Evolutionary conservation across 2,329 filamentous ascomycete species (phyloP).

Genomic region (Venturia oleaginea): DNA sequence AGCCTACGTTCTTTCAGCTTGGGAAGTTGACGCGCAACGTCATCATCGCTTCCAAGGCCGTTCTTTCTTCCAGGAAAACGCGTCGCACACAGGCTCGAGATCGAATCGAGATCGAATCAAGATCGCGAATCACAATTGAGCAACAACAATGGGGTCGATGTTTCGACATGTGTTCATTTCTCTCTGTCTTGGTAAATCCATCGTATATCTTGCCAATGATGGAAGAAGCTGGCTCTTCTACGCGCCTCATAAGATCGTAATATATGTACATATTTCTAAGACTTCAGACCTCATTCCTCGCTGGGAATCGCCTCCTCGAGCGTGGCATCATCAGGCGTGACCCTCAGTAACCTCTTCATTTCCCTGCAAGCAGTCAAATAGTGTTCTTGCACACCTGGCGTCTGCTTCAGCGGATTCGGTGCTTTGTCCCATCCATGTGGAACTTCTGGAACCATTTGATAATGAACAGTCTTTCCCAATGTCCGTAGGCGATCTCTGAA

Average conservation of each 20-base stretch:
- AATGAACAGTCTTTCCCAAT: slow-evolving; percentile 48
- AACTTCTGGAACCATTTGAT: slow-evolving; percentile 49
- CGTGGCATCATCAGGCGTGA: background rate
- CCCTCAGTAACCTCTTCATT: slow-evolving; percentile 33
- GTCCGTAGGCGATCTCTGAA: slow-evolving; percentile 51
- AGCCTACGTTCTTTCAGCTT: background rate
- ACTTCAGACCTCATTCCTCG: background rate
- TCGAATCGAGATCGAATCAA: background rate
- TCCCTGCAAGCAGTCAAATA: slow-evolving; percentile 47
- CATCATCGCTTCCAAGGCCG: background rate
- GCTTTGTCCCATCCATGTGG: slow-evolving; percentile 60
- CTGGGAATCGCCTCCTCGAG: background rate
- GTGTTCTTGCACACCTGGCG: slow-evolving; percentile 42
- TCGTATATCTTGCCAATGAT: background rate
- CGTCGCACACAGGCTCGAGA: background rate
- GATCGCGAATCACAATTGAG: background rate
- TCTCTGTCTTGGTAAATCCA: background rate
- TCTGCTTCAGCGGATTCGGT: slow-evolving; percentile 49
- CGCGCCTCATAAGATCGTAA: background rate
- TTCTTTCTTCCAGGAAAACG: background rate
- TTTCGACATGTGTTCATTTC: background rate
- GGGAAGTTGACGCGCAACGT: background rate
- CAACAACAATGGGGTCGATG: background rate
- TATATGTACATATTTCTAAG: background rate
- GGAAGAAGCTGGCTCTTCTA: background rate